Evolutionary conservation across 2,329 filamentous ascomycete species (phyloP), one percentile per base, ranked within the genome.

Genomic region (Colletotrichum zoysiae): DNA sequence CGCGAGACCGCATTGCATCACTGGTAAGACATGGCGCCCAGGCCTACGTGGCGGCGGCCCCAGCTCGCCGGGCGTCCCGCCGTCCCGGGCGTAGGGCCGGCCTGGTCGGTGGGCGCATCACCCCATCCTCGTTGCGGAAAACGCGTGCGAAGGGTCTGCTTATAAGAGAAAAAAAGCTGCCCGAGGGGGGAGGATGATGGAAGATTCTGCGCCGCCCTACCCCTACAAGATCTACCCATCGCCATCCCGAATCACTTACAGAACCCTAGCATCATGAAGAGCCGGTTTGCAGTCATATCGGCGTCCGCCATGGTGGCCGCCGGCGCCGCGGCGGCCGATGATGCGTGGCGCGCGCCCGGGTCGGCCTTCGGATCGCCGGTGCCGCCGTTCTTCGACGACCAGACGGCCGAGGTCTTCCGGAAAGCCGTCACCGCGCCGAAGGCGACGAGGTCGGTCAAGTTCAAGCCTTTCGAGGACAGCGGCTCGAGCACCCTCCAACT

Each of bases 21-120:
- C 35, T 9, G 16, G 46, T 56, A 60, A 63, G 65, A 67, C 58
- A 63, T 26, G 38, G 30, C 12, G 8, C 20, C 23, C 46, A 44
- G 65, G 65, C 67, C 7, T 12, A 69, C 44, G 67, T 65, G 62
- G 20, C 18, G 5, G 3, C 16, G 1, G 16, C 38, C 9, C 3
- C 30, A 30, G 30, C 30, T 30, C 30, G 30, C 30, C 30, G 30
- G 30, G 30, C 30, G 30, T 30, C 12, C 38, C 38, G 38, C 38
- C 48, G 23, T 18, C 18, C 18, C 60, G 60, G 60, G 38, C 44
- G 35, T 30, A 44, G 26, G 23, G 44, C 42, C 35, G 60, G 42
- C 14, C 56, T 4, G 60, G 57, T 65, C 51, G 14, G 30, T 30
- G 30, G 30, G 30, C 30, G 30, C 30, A 30, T 30, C 30, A 30